phyloP scores from a whole-genome alignment of 768 basidiomycete genomes.

The Leccinum longicurvipes region DNA sequence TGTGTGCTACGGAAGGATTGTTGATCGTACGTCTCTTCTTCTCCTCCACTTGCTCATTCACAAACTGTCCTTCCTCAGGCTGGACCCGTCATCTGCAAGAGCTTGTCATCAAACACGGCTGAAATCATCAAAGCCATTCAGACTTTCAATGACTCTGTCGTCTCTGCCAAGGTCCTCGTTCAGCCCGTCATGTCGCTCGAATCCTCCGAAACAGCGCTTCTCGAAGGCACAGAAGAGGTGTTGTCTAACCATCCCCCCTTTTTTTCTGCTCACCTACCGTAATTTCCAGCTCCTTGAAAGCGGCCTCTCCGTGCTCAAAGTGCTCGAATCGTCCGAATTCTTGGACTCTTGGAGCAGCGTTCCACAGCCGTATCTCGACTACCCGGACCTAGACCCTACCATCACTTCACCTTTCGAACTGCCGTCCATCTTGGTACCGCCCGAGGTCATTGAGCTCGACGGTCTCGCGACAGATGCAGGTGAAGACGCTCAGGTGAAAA shows the following conservation, averaged over 20 bases:
- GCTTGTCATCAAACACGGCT: slow-evolving; percentile 53
- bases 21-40: slow-evolving; percentile 51
- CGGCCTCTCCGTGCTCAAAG: slow-evolving; percentile 58
- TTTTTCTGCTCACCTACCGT: slow-evolving; percentile 1
- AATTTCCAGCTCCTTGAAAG: slow-evolving; percentile 65
- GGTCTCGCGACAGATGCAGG: slow-evolving; percentile 63
- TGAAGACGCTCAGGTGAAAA: slow-evolving; percentile 70
- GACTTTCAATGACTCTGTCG: slow-evolving; percentile 60
- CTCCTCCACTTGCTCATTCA: not conserved
- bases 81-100: slow-evolving; percentile 61
- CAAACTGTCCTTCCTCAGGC: slow-evolving; percentile 41
- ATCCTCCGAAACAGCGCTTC: slow-evolving; percentile 34
- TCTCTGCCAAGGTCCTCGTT: slow-evolving; percentile 59
- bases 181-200: slow-evolving; percentile 57
- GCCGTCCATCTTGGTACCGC: slow-evolving; percentile 80
- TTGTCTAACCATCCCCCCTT: not conserved
- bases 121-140: slow-evolving; percentile 74
- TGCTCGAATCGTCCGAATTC: slow-evolving; percentile 61
- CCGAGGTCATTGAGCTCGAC: slow-evolving; percentile 82
- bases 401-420: slow-evolving; percentile 56
- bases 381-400: slow-evolving; percentile 40
- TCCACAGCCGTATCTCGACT: slow-evolving; percentile 61
- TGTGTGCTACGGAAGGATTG: slow-evolving; percentile 79
- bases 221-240: slow-evolving; percentile 65
- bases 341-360: slow-evolving; percentile 52